Base-by-base conservation (phyloP, 306 rosid genomes). In the Mimosa bimucronata region DNA sequence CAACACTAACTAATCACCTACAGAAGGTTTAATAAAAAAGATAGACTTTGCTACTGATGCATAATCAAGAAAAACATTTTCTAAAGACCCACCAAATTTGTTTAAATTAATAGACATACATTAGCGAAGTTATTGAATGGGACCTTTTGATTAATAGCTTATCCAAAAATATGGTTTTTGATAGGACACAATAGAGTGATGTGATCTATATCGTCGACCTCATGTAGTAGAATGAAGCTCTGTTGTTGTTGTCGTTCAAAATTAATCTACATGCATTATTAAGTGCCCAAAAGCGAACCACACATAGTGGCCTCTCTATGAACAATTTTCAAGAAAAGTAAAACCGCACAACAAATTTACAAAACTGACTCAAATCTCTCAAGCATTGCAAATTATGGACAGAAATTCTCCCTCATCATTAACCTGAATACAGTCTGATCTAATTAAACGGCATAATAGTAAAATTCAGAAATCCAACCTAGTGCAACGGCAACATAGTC, bases 281-380 rank as follows among this genome's bases (percentile, higher is more conserved):
- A 18, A 30, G 25, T 0, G 70, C 25, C 16, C 42, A 31, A 65
- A 31, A 66, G 12, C 7, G 26, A 66, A 67, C 50, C 48, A 67
- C 48, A 67, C 52, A 15, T 5, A n/a, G 9, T 38, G 19, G 18
- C 73, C 25, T 40, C 52, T 21, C 19, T 11, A 50, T 18, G 57
- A 29, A 23, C 53, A 21, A 21, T 31, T 44, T 40, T 73, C 60
- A 74, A 61, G 41, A 62, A 38, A 31, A 79, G 23, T 61, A 78
- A 12, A 38, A 58, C 18, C 6, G 40, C 3, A 69, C 66, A 50
- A 66, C n/a, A 7, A 10, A 21, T 45, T 12, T 23, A 41, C 53
- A 8, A 23, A 28, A 58, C n/a, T 7, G 16, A 5, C 67, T 78
- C 69, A 48, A 38, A 34, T 53, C 42, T n/a, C 19, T 11, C 57